Percentiles rank a stretch among this genome's conserved stretches.
phyloP scores from a whole-genome alignment of 2,329 filamentous ascomycete species.

The Nemania diffusa region DNA sequence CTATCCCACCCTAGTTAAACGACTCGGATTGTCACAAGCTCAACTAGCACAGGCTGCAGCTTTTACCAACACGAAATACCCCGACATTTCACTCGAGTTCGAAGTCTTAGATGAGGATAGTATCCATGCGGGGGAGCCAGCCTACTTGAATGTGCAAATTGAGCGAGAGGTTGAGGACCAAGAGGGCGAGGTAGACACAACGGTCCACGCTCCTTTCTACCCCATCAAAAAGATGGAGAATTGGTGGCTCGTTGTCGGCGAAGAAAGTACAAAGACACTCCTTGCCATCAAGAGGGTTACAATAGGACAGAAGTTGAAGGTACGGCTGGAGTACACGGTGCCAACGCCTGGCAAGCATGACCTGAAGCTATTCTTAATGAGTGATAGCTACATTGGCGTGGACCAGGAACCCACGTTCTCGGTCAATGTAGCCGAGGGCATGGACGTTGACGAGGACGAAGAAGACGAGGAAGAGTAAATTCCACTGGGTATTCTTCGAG shows the following conservation, averaged over 20 bases:
- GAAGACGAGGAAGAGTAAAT: constrained; percentile 70
- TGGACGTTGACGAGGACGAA: constrained; percentile 93
- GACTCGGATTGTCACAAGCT: constrained; percentile 79
- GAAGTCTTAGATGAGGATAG: constrained; percentile 83
- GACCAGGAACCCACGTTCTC: constrained; percentile 94
- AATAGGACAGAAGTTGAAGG: constrained; percentile 79
- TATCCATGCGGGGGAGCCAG: constrained; percentile 81
- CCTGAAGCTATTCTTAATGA: constrained; percentile 93
- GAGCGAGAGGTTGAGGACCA: constrained; percentile 83
- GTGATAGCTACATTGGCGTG: constrained; percentile 95
- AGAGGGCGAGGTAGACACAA: constrained; percentile 76
- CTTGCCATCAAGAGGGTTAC: constrained; percentile 95
- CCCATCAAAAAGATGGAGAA: constrained; percentile 93
- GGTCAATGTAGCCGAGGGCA: constrained; percentile 86
- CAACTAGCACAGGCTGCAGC: constrained; percentile 90
- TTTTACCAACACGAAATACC: constrained; percentile 97
- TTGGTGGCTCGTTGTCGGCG: constrained; percentile 97
- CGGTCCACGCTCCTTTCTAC: constrained; percentile 95
- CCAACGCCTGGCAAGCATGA: constrained; percentile 85
- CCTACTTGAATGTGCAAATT: constrained; percentile 85
- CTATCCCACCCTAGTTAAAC: constrained; percentile 79
- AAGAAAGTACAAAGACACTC: constrained; percentile 87
- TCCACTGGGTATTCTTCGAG: constrained; percentile 30
- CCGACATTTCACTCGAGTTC: constrained; percentile 91
- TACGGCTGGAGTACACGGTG: constrained; percentile 88